Evolutionary conservation across 805 yeast species (phyloP), one percentile per base, ranked within the genome.

Genomic region (Candida ascalaphidarum): DNA sequence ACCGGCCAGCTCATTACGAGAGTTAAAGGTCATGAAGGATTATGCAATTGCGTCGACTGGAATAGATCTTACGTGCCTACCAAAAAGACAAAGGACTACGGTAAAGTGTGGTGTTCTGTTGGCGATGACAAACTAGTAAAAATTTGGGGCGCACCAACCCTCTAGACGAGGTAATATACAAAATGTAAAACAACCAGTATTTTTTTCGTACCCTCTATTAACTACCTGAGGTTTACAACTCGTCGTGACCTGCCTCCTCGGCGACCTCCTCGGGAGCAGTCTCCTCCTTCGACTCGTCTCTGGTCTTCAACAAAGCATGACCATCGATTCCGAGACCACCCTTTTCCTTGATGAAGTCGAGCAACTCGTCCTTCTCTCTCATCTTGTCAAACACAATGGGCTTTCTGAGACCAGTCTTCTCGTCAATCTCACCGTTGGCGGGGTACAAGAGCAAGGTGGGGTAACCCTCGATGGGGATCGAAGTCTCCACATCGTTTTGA

Each of bases 361-460:
- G 67, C 41, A 92, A 66, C 17, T 68, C 61, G 44, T 81, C 85
- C 32, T 84, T 58, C 27, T 78, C 78, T 70, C 97, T 84, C 27
- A 69, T 63, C 36, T 85, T 82, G 32, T 67, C 61, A 62, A 66
- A 88, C 22, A 65, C 59, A 35, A 86, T 55, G 38, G 82, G 81
- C 35, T 48, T 37, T 57, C 67, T 61, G 37, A 62, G 37, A 21
- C 69, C 69, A 19, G 66, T 55, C 40, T 49, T 46, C 31, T 52
- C 57, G 43, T 63, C 66, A 22, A 58, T 36, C 32, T 55, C 54
- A 34, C 66, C 68, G 39, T 61, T 55, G 39, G 95, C 97, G 48
- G 95, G 96, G 69, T 77, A 92, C 33, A 89, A 70, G 50, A 81
- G 71, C 44, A 92, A 64, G 32, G 96, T 89, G 61, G 98, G 98